Evolutionary conservation across 306 rosid species (phyloP).

Genomic region (Senna siamea): DNA sequence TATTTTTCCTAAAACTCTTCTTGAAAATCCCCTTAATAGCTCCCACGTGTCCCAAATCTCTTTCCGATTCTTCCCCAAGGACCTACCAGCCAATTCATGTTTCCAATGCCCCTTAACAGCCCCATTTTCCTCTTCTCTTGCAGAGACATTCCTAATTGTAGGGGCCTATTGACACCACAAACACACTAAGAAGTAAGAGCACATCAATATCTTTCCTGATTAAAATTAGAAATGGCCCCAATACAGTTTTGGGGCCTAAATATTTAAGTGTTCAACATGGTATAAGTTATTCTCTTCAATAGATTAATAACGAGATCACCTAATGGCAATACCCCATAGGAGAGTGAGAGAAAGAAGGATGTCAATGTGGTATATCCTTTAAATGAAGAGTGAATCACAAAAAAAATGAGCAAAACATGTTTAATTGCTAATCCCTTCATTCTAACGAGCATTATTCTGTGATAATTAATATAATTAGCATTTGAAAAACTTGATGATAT

Average conservation of each 20-base stretch:
- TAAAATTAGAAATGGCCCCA: neutral
- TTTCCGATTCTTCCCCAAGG: too few relatives aligned
- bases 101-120: too few relatives aligned
- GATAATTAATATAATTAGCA: too few relatives aligned
- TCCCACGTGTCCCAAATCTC: too few relatives aligned
- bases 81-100: too few relatives aligned
- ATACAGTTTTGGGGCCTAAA: neutral
- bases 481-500: too few relatives aligned
- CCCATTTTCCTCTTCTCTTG: too few relatives aligned
- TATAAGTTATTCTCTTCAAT: neutral
- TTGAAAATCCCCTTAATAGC: too few relatives aligned
- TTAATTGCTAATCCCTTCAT: neutral
- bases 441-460: too few relatives aligned
- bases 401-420: neutral
- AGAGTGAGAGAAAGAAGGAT: neutral
- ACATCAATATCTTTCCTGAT: neutral
- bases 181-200: slow-evolving; percentile 15
- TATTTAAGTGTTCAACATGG: neutral
- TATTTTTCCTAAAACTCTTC: too few relatives aligned
- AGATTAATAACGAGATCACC: neutral
- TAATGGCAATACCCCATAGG: neutral
- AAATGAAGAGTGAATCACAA: neutral
- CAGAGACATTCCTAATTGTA: too few relatives aligned
- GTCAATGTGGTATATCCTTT: neutral
- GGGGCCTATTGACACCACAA: neutral